These are phyloP conservation scores for Pyrenochaeta sp. DNA, from an alignment of 2,329 filamentous ascomycete species.

Conservation along the genomic window DNA sequence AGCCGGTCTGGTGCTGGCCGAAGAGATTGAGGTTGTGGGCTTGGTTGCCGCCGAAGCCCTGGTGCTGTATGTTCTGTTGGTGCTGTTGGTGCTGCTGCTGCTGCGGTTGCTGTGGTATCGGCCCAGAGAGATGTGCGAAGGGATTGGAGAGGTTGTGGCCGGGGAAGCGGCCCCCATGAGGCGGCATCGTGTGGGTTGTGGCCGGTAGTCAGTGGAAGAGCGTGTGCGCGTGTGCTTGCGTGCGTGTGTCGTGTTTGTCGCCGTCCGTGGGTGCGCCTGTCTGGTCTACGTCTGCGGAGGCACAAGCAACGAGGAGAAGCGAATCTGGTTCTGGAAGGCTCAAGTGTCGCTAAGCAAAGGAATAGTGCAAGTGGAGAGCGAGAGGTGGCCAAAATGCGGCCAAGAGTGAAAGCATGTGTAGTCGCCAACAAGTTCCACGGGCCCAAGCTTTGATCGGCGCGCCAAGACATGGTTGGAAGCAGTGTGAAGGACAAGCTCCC, in stretches of 20 bases:
- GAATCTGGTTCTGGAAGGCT: too few species aligned
- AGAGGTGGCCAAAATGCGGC: neutral
- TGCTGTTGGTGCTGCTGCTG: slow-evolving; percentile 44
- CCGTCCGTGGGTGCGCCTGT: too few species aligned
- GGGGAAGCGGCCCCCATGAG: slow-evolving; percentile 66
- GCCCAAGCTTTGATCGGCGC: slow-evolving; percentile 17
- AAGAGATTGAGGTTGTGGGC: slow-evolving; percentile 71
- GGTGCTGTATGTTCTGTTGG: slow-evolving; percentile 69
- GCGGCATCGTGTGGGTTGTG: slow-evolving; percentile 60
- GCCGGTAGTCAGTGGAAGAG: slow-evolving; percentile 20
- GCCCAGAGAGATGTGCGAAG: slow-evolving; percentile 64
- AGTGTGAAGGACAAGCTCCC: slow-evolving; percentile 18
- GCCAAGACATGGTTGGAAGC: neutral
- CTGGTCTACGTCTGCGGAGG: neutral
- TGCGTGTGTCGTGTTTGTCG: too few species aligned
- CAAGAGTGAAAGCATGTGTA: neutral
- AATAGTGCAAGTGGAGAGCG: neutral
- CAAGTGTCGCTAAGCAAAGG: too few species aligned
- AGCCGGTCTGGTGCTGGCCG: slow-evolving; percentile 47
- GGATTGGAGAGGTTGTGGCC: slow-evolving; percentile 66
- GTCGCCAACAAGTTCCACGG: slow-evolving; percentile 2
- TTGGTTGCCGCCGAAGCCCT: slow-evolving; percentile 68
- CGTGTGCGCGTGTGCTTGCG: slow-evolving; percentile 11
- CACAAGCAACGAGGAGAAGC: neutral
- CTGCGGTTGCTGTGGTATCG: slow-evolving; percentile 33